Percentiles rank a stretch among this genome's conserved stretches.
Conservation (phyloP, 345 rosid species). For the Citrus medica region DNA sequence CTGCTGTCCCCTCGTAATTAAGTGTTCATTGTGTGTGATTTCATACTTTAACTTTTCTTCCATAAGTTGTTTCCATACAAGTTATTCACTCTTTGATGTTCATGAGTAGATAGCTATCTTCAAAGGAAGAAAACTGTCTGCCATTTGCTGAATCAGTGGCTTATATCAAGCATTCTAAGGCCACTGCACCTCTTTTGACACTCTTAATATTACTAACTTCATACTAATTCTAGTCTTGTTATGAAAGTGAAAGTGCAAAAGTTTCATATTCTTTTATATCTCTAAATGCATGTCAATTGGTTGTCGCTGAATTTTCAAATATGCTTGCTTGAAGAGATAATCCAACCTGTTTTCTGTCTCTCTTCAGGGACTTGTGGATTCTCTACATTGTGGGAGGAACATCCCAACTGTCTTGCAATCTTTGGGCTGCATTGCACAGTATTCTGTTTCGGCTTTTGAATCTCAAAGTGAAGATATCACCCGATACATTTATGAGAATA, state of each 20-base stretch:
- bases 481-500: slow-evolving; percentile 36
- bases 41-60: not conserved
- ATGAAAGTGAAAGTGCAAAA: not conserved
- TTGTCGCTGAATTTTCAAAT: not conserved
- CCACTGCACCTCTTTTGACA: not conserved
- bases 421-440: slow-evolving; percentile 76
- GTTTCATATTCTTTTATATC: not conserved
- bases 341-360: slow-evolving; percentile 5
- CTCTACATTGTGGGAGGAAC: slow-evolving; percentile 51
- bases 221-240: not conserved
- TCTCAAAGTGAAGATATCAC: slow-evolving; percentile 50
- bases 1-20: not conserved
- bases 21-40: not conserved
- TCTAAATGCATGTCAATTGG: not conserved
- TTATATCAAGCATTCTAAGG: not conserved
- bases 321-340: not conserved
- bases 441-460: slow-evolving; percentile 57
- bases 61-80: not conserved
- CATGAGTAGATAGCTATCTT: not conserved
- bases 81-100: not conserved
- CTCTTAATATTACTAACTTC: not conserved
- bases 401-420: slow-evolving; percentile 84
- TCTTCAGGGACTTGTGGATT: slow-evolving; percentile 63
- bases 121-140: not conserved
- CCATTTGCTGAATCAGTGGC: not conserved